Evolutionary conservation across 2,329 filamentous ascomycete species (phyloP).

Genomic region (Fusarium caatingaense): DNA sequence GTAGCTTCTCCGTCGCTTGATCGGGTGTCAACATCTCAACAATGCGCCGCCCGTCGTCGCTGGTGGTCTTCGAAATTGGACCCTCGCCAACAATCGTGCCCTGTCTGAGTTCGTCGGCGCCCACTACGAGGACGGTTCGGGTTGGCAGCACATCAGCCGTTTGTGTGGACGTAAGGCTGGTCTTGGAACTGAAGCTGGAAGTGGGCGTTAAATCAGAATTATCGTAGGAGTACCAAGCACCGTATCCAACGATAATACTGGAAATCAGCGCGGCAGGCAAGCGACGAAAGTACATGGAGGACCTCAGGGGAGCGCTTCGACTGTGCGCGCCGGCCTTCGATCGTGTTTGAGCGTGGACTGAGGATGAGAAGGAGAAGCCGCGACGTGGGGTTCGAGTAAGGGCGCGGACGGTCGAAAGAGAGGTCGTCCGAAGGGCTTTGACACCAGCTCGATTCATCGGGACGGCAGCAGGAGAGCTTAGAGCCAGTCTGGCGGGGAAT

Average conservation of each 20-base stretch:
- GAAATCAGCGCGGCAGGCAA: conserved; percentile 75
- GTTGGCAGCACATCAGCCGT: conserved; percentile 59
- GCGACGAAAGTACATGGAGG: conserved; percentile 81
- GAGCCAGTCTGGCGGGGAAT: conserved; percentile 20
- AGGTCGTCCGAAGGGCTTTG: conserved; percentile 75
- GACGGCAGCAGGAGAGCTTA: conserved; percentile 31
- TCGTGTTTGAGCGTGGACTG: conserved; percentile 69
- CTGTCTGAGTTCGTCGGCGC: conserved; percentile 90
- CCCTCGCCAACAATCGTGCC: conserved; percentile 86
- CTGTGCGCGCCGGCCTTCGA: conserved; percentile 60
- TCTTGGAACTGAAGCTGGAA: conserved; percentile 50
- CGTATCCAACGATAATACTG: conserved; percentile 75
- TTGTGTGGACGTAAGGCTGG: conserved; percentile 57
- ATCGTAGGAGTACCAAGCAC: conserved; percentile 80
- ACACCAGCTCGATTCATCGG: conserved; percentile 80
- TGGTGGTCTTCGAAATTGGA: conserved; percentile 87
- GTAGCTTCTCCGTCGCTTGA: conserved; percentile 89
- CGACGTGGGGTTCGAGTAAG: conserved; percentile 61
- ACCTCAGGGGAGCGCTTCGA: conserved; percentile 65
- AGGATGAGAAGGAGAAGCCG: conserved; percentile 59
- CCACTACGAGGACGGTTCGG: conserved; percentile 83
- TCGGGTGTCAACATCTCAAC: conserved; percentile 97
- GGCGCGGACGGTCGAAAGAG: conserved; percentile 71
- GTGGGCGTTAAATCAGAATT: conserved; percentile 49
- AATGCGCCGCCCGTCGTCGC: conserved; percentile 85